These are phyloP conservation scores for Ustilago hordei DNA, from an alignment of 1,284 basidiomycete species.

Conservation along the genomic window DNA sequence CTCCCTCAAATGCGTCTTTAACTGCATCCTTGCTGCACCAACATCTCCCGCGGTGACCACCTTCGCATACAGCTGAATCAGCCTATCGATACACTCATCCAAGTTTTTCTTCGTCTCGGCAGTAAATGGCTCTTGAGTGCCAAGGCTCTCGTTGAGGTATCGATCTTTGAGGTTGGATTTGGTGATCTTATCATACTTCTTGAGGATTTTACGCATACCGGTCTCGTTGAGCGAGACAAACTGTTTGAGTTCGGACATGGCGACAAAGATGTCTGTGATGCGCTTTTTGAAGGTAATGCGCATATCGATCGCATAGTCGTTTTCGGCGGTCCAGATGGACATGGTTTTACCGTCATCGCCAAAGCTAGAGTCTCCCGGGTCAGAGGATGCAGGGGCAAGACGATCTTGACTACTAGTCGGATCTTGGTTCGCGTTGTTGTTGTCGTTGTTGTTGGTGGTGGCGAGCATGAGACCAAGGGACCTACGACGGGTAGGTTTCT, in stretches of 20 bases:
- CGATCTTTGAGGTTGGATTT: slow-evolving; percentile 84
- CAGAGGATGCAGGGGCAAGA: slow-evolving; percentile 30
- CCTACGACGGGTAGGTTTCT: slow-evolving; percentile 40
- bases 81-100: slow-evolving; percentile 75
- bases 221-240: slow-evolving; percentile 94
- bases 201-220: slow-evolving; percentile 94
- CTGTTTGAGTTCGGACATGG: slow-evolving; percentile 81
- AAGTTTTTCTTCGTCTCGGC: slow-evolving; percentile 76
- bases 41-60: slow-evolving; percentile 85
- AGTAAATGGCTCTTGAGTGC: slow-evolving; percentile 70
- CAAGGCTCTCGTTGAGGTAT: slow-evolving; percentile 84
- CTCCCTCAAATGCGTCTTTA: slow-evolving; percentile 89
- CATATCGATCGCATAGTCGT: slow-evolving; percentile 87
- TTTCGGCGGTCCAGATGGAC: slow-evolving; percentile 81
- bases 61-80: slow-evolving; percentile 84
- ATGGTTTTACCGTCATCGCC: slow-evolving; percentile 47
- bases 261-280: slow-evolving; percentile 87
- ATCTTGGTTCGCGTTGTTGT: slow-evolving; percentile 5
- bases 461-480: slow-evolving; percentile 51
- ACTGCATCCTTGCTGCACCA: slow-evolving; percentile 80
- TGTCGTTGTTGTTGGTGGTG: slow-evolving; percentile 6
- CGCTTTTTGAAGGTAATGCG: slow-evolving; percentile 90
- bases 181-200: slow-evolving; percentile 98
- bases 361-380: slow-evolving; percentile 47
- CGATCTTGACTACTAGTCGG: slow-evolving; percentile 39